Percentiles rank a stretch among this genome's conserved stretches.
Evolutionary conservation across 176 grass and related monocot species (phyloP).

Genomic region (Aegilops tauschii): DNA sequence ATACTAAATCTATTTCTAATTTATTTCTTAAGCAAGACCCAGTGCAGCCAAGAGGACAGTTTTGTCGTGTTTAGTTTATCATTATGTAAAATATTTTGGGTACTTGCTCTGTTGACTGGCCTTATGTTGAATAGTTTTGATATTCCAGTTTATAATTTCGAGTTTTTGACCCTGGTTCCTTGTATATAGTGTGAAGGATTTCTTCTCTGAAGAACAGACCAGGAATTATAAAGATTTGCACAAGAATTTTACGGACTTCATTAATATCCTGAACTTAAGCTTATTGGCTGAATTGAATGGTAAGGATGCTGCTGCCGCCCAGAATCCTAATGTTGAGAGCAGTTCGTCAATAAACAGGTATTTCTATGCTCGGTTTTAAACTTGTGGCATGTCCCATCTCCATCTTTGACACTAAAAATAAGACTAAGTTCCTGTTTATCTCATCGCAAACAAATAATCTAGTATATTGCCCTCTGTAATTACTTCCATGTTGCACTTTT

Average conservation of each 20-base stretch:
- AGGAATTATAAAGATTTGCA: slow-evolving; percentile 80
- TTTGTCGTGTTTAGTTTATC: background rate
- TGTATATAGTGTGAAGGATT: slow-evolving; percentile 69
- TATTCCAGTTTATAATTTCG: background rate
- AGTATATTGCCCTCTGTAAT: background rate
- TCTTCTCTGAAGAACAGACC: slow-evolving; percentile 39
- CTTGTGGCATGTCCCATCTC: background rate
- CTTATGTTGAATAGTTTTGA: background rate
- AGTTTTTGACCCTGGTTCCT: slow-evolving; percentile 16
- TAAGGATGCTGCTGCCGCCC: slow-evolving; percentile 1
- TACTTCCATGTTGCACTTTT: background rate
- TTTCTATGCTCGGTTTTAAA: background rate
- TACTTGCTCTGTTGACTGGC: background rate
- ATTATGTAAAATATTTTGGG: background rate
- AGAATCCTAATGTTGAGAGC: slow-evolving; percentile 32
- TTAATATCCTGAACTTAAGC: slow-evolving; percentile 53
- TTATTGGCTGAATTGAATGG: slow-evolving; percentile 61
- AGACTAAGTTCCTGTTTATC: background rate
- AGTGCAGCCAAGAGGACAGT: background rate
- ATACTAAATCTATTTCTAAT: background rate
- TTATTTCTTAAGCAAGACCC: background rate
- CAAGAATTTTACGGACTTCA: slow-evolving; percentile 71
- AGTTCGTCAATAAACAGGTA: slow-evolving; percentile 56
- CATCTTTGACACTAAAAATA: slow-evolving; percentile 1
- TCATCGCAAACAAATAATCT: background rate